Conservation (phyloP, 768 basidiomycete genomes). For the Lyophyllum semitale region DNA sequence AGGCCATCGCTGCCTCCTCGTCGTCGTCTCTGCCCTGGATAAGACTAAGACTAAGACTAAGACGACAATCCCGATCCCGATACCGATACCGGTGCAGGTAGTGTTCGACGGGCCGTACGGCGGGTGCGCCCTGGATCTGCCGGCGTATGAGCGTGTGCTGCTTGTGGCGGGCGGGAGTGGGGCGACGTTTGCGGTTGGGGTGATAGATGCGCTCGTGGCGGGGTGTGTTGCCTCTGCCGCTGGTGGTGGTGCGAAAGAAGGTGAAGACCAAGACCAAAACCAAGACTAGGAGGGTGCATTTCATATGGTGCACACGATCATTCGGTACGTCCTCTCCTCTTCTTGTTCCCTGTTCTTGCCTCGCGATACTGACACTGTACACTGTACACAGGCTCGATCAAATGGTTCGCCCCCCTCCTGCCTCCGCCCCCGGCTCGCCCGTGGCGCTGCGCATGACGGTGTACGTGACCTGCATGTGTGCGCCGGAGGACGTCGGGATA, state of each 20-base stretch:
- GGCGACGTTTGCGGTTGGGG: slow-evolving; percentile 76
- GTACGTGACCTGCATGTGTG: slow-evolving; percentile 77
- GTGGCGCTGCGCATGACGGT: slow-evolving; percentile 71
- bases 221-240: slow-evolving; percentile 14
- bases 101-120: slow-evolving; percentile 91
- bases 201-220: slow-evolving; percentile 67
- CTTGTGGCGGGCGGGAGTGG: slow-evolving; percentile 86
- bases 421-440: slow-evolving; percentile 36
- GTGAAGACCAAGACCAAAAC: too few species aligned
- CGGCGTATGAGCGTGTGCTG: slow-evolving; percentile 67
- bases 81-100: slow-evolving; percentile 53
- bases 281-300: slow-evolving; percentile 67
- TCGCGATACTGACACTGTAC: too few species aligned
- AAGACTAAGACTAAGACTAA: background rate
- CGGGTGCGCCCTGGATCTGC: slow-evolving; percentile 74
- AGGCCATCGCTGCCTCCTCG: background rate
- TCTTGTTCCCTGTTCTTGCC: background rate
- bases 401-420: slow-evolving; percentile 43
- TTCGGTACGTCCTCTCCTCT: slow-evolving; percentile 57
- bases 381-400: slow-evolving; percentile 42
- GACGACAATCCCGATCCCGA: background rate
- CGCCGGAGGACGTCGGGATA: slow-evolving; percentile 63
- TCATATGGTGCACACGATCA: slow-evolving; percentile 79
- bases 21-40: background rate
- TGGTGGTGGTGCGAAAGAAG: slow-evolving; percentile 28